A percentile compares a stretch with the other conserved stretches of the same genome.
Conservation (phyloP, 148 eudicot genomes). For the Amaranthus hypochondriacus region DNA sequence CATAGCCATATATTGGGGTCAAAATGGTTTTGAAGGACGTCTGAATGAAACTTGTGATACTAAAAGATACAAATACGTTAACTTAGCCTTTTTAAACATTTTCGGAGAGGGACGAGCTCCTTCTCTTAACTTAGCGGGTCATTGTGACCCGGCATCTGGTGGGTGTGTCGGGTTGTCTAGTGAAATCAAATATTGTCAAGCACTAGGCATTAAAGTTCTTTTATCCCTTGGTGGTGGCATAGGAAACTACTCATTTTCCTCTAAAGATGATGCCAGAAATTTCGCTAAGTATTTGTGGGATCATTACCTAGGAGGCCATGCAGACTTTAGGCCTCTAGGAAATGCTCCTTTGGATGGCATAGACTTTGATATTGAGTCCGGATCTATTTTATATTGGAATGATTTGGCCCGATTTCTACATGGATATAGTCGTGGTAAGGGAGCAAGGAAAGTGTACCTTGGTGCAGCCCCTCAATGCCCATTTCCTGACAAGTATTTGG, state of each 20-base stretch:
- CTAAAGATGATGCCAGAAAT: conserved; percentile 29
- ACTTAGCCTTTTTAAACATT: conserved; percentile 38
- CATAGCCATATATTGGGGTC: conserved; percentile 51
- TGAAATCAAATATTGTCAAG: conserved; percentile 36
- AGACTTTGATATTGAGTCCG: conserved; percentile 46
- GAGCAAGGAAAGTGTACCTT: conserved; percentile 43
- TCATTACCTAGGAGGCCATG: conserved; percentile 32
- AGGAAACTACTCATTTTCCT: conserved; percentile 43
- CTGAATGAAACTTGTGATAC: conserved; percentile 43
- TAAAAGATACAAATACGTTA: conserved; percentile 37
- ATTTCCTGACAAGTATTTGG: conserved; percentile 50
- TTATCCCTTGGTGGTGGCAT: conserved; percentile 45
- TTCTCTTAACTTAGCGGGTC: conserved; percentile 42
- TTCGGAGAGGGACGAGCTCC: conserved; percentile 48
- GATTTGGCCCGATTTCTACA: conserved; percentile 30
- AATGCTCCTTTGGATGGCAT: conserved; percentile 37
- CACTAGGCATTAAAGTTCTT: conserved; percentile 37
- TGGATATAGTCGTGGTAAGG: conserved; percentile 11
- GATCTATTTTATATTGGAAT: conserved; percentile 34
- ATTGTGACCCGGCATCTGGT: conserved; percentile 39
- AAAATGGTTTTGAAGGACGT: conserved; percentile 39
- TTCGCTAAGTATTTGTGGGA: conserved; percentile 36
- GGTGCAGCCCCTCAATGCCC: conserved; percentile 90
- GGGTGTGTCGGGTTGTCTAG: conserved; percentile 33
- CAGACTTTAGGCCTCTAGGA: conserved; percentile 37